Evolutionary conservation across 345 rosid species (phyloP), one percentile per base, ranked within the genome.

Genomic region (Populus davidiana): DNA sequence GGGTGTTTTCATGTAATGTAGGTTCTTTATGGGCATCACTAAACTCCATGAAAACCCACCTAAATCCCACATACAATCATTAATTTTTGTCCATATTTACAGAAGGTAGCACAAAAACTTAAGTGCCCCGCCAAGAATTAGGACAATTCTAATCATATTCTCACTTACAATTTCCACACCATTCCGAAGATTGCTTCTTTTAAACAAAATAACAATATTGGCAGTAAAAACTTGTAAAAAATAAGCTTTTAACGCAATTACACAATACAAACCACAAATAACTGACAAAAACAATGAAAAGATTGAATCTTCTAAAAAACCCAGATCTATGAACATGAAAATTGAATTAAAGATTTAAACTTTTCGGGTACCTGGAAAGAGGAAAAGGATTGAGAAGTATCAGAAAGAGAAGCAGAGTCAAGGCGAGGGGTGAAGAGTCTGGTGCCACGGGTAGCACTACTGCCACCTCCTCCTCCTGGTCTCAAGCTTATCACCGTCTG

Each of bases 1-100:
- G 29, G 63, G 6, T 59, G 29, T 59, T n/a, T 31, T 23, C 1
- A 67, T 76, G 75, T 77, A 50, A 73, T 44, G 75, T 6, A 38
- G 75, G 74, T 79, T 71, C 85, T 85, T 85, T 73, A 77, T 70
- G 75, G 74, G 77, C 87, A 79, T n/a, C 36, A 61, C 23, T 49
- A 41, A 27, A 29, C 85, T 81, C 78, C 49, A 47, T 25, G 38
- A 70, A 36, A 43, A 78, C 85, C 81, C 83, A 69, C 79, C 83
- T 81, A 81, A 71, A 74, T 69, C 82, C 78, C 56, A 77, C 75
- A 77, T 43, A 63, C 18, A 38, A 20, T 4, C 1, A 70, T 77
- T 38, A 14, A 23, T 80, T 70, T 85, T 64, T 71, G 87, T 85
- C 85, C 84, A 77, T 72, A 56, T 82, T 82, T 85, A 85, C 87